Base-by-base conservation (phyloP, 139 green algal genomes). In the Chlamydomonas schloesseri region DNA sequence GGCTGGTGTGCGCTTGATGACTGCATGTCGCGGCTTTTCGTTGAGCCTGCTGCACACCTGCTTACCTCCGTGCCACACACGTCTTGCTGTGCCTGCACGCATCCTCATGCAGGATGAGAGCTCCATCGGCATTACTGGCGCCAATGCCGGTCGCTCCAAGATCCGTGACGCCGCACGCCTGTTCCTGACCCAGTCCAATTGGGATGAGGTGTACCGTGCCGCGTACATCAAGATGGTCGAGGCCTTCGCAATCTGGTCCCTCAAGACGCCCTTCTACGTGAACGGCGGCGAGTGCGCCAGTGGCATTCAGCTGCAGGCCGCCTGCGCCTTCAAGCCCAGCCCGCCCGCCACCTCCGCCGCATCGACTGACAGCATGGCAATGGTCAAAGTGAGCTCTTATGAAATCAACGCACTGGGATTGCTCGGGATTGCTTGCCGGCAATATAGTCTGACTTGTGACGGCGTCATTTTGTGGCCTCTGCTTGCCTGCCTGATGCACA, bases 201-300 rank as follows among this genome's bases (percentile, higher is more conserved):
- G 70, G 70, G 70, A 75, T 37, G 28, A 15, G 33, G 2, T 33
- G 9, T 80, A 80, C 72, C 29, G 29, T 29, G 55, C 3, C 29
- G 72, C 72, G 3, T 80, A 80, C 72, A 65, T 80, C 3, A 80
- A 80, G 47, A 65, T 80, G 72, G 72, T 80, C 47, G 20, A 46
- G 21, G 36, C 47, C 4, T 80, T 80, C 50, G 72, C 72, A 14
- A 46, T 4, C 28, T 80, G n/a, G 42, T 75, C 70, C 13, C 42
- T 46, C 5, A 29, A 26, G 14, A 46, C 68, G 5, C 24, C 33
- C 9, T 34, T 62, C 29, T 26, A 10, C 72, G 65, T 80, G 42
- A 67, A 31, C 47, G 72, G 72, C 28, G 20, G 29, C 29, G 72
- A 80, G 72, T 80, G 72, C 26, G 29, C 24, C 46, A 67, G 47